These are phyloP conservation scores for Epichloe bromicola DNA, from an alignment of 2,329 filamentous ascomycete genomes.

Conservation along the genomic window DNA sequence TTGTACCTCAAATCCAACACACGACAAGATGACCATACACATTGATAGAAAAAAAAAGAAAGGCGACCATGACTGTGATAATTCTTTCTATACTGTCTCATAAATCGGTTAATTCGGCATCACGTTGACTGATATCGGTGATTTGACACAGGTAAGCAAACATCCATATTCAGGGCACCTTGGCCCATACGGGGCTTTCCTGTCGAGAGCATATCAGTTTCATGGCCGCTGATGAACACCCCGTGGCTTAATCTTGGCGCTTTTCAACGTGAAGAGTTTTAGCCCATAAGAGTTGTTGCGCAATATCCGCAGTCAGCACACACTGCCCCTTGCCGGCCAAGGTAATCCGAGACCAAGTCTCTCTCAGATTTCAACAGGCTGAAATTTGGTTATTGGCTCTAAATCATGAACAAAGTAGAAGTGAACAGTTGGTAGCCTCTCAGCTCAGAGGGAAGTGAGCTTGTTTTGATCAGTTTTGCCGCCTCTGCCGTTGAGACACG, in stretches of 20 bases:
- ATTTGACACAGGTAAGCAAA: neutral
- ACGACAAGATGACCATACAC: too few relatives aligned
- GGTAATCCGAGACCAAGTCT: too few relatives aligned
- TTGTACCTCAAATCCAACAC: too few relatives aligned
- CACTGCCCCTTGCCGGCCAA: too few relatives aligned
- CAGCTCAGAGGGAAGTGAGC: neutral
- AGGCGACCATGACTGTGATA: too few relatives aligned
- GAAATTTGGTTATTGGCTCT: too few relatives aligned
- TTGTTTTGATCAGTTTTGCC: slow-evolving; percentile 9
- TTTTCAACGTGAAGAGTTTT: neutral
- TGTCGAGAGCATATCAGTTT: neutral
- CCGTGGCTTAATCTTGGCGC: neutral
- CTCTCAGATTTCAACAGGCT: too few relatives aligned
- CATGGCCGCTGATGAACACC: neutral
- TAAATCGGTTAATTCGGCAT: neutral
- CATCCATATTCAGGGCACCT: neutral
- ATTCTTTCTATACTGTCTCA: neutral
- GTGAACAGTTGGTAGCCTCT: neutral
- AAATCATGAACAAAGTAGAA: neutral
- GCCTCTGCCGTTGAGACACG: slow-evolving; percentile 30
- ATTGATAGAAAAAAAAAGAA: too few relatives aligned
- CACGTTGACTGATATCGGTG: too few relatives aligned
- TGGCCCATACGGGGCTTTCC: neutral
- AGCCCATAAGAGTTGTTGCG: neutral
- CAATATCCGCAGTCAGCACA: neutral